Base-by-base conservation (phyloP, 2,329 filamentous ascomycete genomes). In the Fusarium compactum region DNA sequence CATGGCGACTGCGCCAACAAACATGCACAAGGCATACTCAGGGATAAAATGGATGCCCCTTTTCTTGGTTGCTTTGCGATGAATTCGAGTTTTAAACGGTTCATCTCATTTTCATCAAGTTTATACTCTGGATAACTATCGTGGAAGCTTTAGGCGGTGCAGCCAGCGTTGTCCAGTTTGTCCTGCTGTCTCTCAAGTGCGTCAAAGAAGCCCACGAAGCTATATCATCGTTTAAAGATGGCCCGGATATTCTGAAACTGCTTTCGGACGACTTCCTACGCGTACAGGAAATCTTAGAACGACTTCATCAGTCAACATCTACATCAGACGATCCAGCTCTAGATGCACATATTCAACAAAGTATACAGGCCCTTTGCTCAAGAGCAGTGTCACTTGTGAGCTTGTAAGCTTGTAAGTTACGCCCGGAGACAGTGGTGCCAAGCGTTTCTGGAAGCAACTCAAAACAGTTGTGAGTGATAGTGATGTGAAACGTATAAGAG, bases 391-490 rank as follows among this genome's bases (percentile, higher is more conserved):
- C 16, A 1, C 30, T 51, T 18, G 30, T 51, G 16, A 3, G 4
- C 5, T 51, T 38, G 10, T 30, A 20, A 9, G 30, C 30, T 4
- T n/a, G n/a, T n/a, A n/a, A n/a, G n/a, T n/a, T n/a, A 51, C 6
- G 3, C 53, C 29, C 5, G 30, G n/a, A 12, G 65, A 70, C 7
- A 52, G 16, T n/a, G 6, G 24, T 8, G 25, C 50, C 8, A 47
- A 48, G 3, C 38, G 48, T 14, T 20, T 62, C 10, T 69, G 55
- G 68, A 70, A 63, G 44, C 41, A 59, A 4, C 7, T 70, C 3
- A 62, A 54, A 34, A 11, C 30, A 6, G 34, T 58, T 5, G 18
- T 63, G 10, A 46, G n/a, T 7, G 68, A 67, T 22, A 53, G 30
- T 6, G 65, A 63, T 1, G 32, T 64, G 29, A 30, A 50, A 5